These are phyloP conservation scores for Chamaecrista fasciculata DNA, from an alignment of 306 rosid species.

Conservation along the genomic window DNA sequence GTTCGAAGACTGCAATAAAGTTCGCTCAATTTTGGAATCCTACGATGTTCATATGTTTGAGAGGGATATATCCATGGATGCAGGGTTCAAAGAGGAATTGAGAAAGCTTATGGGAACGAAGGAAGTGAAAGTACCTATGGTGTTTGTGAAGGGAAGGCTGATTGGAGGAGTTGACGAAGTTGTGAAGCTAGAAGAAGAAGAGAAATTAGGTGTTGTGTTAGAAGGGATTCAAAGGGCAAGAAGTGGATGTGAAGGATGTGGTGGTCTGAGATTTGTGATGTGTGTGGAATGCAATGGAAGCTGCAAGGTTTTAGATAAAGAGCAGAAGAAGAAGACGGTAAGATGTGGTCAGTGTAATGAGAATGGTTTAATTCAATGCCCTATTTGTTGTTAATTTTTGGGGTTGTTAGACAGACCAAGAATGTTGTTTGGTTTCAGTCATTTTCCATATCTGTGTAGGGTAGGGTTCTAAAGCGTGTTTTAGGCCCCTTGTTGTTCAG, in stretches of 20 bases:
- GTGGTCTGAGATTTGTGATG: constrained; percentile 74
- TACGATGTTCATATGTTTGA: constrained; percentile 52
- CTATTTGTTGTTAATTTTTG: constrained; percentile 56
- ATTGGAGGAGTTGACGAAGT: constrained; percentile 78
- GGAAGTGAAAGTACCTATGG: constrained; percentile 67
- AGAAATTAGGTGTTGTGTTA: constrained; percentile 53
- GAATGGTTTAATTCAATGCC: constrained; percentile 82
- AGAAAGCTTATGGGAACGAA: constrained; percentile 58
- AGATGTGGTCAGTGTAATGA: constrained; percentile 82
- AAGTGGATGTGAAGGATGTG: constrained; percentile 73
- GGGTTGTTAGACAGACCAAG: constrained; percentile 13
- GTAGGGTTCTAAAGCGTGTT: constrained; percentile 69
- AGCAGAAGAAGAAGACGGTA: constrained; percentile 47
- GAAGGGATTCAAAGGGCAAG: constrained; percentile 59
- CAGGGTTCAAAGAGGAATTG: constrained; percentile 82
- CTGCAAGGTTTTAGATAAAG: constrained; percentile 73
- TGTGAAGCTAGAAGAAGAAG: constrained; percentile 84
- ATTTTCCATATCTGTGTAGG: background rate
- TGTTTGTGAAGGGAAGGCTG: constrained; percentile 77
- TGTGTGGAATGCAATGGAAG: constrained; percentile 78
- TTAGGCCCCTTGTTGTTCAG: constrained; percentile 53
- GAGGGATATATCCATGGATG: constrained; percentile 93
- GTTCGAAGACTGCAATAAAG: constrained; percentile 80
- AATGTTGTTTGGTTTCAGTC: background rate
- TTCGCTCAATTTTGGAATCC: constrained; percentile 62